These are phyloP conservation scores for Euphorbia lathyris DNA, from an alignment of 345 rosid genomes.

Conservation along the genomic window DNA sequence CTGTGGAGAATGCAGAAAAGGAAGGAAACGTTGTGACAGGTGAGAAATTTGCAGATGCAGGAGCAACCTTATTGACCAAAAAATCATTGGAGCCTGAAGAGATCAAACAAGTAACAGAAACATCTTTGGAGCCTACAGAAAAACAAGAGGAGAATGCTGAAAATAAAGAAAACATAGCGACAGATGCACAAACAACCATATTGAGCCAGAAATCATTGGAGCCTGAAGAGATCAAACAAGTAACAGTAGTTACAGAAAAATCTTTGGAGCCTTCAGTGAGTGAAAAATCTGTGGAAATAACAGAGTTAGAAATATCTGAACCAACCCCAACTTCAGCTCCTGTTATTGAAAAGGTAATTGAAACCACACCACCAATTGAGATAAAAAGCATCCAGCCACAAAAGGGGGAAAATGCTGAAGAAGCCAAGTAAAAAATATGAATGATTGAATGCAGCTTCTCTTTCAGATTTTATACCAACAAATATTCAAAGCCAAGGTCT, in stretches of 20 bases:
- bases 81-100: background rate
- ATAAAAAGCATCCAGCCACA: background rate
- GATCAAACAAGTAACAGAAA: slow-evolving; percentile 1
- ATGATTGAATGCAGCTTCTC: no score
- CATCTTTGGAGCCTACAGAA: background rate
- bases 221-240: background rate
- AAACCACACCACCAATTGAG: background rate
- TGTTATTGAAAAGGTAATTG: slow-evolving; percentile 4
- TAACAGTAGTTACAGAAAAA: background rate
- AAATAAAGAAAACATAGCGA: background rate
- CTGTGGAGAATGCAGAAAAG: background rate
- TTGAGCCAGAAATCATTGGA: slow-evolving; percentile 4
- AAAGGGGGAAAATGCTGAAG: slow-evolving; percentile 15
- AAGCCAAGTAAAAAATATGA: background rate
- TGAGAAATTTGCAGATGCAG: background rate
- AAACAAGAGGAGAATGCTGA: background rate
- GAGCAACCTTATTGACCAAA: background rate
- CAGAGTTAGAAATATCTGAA: slow-evolving; percentile 3
- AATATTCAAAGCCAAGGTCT: background rate
- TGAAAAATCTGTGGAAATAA: background rate
- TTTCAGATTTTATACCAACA: background rate
- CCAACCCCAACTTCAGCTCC: background rate
- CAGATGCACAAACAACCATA: background rate
- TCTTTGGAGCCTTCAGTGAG: background rate
- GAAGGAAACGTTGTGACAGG: no score